Conservation (phyloP, 1,284 basidiomycete species). For the Coniferiporia sulphurascens region DNA sequence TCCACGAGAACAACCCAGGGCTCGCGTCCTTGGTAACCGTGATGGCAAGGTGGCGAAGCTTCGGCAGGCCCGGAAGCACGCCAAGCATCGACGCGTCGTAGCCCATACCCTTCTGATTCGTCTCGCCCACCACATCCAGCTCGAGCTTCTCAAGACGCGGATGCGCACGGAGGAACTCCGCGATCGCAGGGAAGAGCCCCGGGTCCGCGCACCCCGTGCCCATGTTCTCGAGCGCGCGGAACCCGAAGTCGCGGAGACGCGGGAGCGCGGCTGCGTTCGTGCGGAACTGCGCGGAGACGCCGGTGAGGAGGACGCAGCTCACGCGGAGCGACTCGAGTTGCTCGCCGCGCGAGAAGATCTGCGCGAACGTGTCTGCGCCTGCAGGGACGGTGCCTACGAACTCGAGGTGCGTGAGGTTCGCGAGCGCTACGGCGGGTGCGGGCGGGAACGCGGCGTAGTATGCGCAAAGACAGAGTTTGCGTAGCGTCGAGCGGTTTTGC, state of each 20-base stretch:
- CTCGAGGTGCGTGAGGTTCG: conserved; percentile 58
- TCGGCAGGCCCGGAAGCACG: conserved; percentile 53
- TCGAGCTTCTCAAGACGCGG: conserved; percentile 47
- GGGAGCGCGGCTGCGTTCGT: conserved; percentile 36
- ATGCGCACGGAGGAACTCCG: conserved; percentile 59
- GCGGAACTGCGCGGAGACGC: conserved; percentile 46
- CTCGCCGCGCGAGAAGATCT: conserved; percentile 52
- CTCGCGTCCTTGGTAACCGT: conserved; percentile 61
- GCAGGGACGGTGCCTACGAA: conserved; percentile 53
- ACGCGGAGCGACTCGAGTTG: conserved; percentile 60
- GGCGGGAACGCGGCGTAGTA: conserved; percentile 53
- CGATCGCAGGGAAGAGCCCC: conserved; percentile 61
- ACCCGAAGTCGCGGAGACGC: conserved; percentile 58
- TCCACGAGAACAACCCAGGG: conserved; percentile 59
- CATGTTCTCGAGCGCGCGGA: conserved; percentile 40
- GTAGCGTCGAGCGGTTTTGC: conserved; percentile 50
- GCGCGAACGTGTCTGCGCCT: conserved; percentile 45
- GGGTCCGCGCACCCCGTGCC: conserved; percentile 46
- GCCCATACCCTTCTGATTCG: conserved; percentile 46
- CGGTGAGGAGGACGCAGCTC: conserved; percentile 45
- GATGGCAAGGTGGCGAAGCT: conserved; percentile 48
- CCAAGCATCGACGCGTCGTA: conserved; percentile 68
- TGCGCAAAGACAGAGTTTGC: conserved; percentile 51
- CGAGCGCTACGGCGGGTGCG: conserved; percentile 43
- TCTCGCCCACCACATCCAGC: conserved; percentile 46